phyloP scores from a whole-genome alignment of 208 protist species.

The Acanthamoeba castellanii region DNA sequence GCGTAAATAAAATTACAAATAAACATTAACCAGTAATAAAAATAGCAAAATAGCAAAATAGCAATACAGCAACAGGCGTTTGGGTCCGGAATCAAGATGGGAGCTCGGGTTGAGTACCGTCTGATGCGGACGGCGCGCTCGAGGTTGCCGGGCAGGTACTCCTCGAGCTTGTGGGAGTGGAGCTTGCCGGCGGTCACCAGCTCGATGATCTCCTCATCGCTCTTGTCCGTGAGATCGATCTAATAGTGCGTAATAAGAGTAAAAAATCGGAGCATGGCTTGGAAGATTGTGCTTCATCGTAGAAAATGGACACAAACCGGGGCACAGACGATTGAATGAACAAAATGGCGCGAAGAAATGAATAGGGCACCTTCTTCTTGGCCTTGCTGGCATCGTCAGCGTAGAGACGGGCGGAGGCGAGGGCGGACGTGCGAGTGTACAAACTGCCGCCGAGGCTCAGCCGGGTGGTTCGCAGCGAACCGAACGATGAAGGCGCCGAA shows the following conservation, averaged over 20 bases:
- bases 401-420: neutral
- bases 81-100: neutral
- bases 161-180: conserved; percentile 70
- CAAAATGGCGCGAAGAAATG: neutral
- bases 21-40: neutral
- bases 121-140: conserved; percentile 74
- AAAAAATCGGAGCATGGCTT: neutral
- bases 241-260: neutral
- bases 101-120: neutral
- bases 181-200: conserved; percentile 62
- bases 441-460: neutral
- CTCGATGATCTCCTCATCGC: conserved; percentile 77
- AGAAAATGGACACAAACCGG: too few relatives aligned
- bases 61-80: neutral
- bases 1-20: neutral
- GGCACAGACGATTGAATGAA: too few relatives aligned
- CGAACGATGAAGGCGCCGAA: neutral
- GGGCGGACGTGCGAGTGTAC: neutral
- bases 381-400: conserved; percentile 8
- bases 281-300: neutral
- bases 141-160: conserved; percentile 71
- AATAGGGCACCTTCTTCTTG: neutral
- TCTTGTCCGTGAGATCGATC: conserved; percentile 71
- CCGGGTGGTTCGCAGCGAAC: neutral
- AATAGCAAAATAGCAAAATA: neutral